Evolutionary conservation across 2,329 filamentous ascomycete genomes (phyloP), one percentile per base, ranked within the genome.

Genomic region (Colletotrichum aenigma): DNA sequence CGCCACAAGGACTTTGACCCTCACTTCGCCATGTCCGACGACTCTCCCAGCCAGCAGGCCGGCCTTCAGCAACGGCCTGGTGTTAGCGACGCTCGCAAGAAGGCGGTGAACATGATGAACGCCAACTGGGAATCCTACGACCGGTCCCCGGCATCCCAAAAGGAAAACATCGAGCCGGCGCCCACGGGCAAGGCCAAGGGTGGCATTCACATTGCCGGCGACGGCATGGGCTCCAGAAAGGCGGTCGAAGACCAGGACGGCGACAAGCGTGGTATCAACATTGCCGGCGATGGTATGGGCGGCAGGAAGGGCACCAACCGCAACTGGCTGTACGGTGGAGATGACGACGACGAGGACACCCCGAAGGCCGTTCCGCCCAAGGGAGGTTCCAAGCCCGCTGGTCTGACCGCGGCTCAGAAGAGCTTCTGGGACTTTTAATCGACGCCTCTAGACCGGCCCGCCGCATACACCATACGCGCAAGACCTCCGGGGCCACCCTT

Each of bases 21-120:
- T 24, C 95, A 98, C 80, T 98, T 96, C 87, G 88, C 89, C 67
- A 93, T 97, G 87, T 88, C 89, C 8, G 95, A 98, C 82, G 88
- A 92, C 55, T 91, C 92, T 76, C 91, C 92, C 38, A 86, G 85
- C 12, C 83, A 83, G 24, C 83, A 83, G 21, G 87, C 87, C 70
- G 79, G 84, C 43, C 84, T 83, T 80, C 80, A 82, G 72, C 81
- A 86, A 80, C 74, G 74, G 21, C 83, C 87, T 81, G 86, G 85
- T 24, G 81, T 92, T 24, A 83, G 89, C 67, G 89, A 91, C 70
- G 91, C 92, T 77, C 91, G 91, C 78, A 89, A 91, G 83, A 95
- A 95, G 85, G 93, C 89, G 4, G 90, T 94, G 69, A 93, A 94
- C 84, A 93, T 91, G 88, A 94, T 95, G 92, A 91, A 94, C 79